Base-by-base conservation (phyloP, 495 filamentous ascomycete species). In the Melanomma pulvis-pyrius region DNA sequence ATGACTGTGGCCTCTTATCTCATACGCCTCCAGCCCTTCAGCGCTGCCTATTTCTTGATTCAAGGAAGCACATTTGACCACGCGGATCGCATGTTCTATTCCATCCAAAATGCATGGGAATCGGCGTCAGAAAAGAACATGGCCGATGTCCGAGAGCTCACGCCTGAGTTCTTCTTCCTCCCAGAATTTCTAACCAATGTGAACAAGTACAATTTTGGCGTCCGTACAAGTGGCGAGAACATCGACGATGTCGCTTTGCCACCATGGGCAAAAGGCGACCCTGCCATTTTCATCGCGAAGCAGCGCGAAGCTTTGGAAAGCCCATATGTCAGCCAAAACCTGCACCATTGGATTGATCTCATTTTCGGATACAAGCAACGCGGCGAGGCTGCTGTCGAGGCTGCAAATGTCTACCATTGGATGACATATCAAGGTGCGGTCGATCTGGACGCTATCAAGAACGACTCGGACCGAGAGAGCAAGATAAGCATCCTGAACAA, bases 1-100 rank as follows among this genome's bases (percentile, higher is more conserved):
- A 98, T 97, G 94, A 98, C 97, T 56, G 94, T 98, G 25, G 89
- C 92, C 29, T 97, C 93, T 0, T 98, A 97, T 72, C 83, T 98
- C 47, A 97, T 98, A 67, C 89, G 94, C 6, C 80, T 98, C 13
- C 93, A 96, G 65, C 94, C 94, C 0, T 98, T 98, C 74, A 92
- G 97, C 56, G 90, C 96, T 71, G 96, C 96, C 1, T 98, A 93
- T 73, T 83, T 98, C n/a, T 81, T 98, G n/a, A 83, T 98, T 8
- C 94, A 98, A 75, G 94, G 96, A 24, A 93, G 93, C n/a, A 91
- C 79, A 25, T 98, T 98, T 74, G 94, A 98, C 73, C 94, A 98
- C 75, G 89, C 94, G 7, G 96, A 98, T 71, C 85, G 94, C 41
- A 82, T 98, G 13, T 98, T 98, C 77, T 96, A 92, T 75, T 98